These are phyloP conservation scores for Nakaseomyces kungkrabaensis DNA, from an alignment of 1,139 yeast species.

Conservation along the genomic window DNA sequence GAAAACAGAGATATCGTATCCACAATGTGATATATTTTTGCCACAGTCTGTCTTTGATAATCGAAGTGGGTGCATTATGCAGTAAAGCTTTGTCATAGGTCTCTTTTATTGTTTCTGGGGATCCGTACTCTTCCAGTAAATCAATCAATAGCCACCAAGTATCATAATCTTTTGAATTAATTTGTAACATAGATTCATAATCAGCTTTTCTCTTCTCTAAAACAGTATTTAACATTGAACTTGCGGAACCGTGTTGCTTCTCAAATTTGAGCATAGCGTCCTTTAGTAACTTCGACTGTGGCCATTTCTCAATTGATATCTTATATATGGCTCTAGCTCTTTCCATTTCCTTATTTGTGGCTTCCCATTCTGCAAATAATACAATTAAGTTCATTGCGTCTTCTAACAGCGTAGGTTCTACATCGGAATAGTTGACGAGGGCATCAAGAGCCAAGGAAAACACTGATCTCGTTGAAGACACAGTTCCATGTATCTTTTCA, in stretches of 20 bases:
- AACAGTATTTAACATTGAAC: constrained; percentile 45
- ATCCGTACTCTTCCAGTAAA: constrained; percentile 30
- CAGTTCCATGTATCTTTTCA: constrained; percentile 47
- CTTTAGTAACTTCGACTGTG: constrained; percentile 36
- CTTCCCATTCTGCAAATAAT: constrained; percentile 70
- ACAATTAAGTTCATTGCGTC: constrained; percentile 33
- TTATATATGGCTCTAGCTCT: constrained; percentile 57
- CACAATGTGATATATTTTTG: constrained; percentile 58
- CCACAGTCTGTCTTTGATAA: constrained; percentile 41
- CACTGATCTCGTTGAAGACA: constrained; percentile 46
- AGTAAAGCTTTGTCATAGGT: constrained; percentile 41
- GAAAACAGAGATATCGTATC: constrained; percentile 56
- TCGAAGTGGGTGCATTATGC: constrained; percentile 29
- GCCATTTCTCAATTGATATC: constrained; percentile 34
- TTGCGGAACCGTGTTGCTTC: constrained; percentile 50
- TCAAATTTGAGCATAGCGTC: constrained; percentile 50
- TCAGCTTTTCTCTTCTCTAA: constrained; percentile 43
- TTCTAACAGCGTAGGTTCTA: constrained; percentile 22
- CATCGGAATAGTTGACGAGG: constrained; percentile 25
- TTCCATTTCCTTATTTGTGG: constrained; percentile 49
- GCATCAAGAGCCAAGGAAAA: constrained; percentile 61
- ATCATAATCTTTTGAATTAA: constrained; percentile 53
- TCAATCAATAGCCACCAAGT: constrained; percentile 72
- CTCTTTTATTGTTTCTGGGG: constrained; percentile 26
- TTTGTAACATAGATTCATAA: constrained; percentile 42